Conservation (phyloP, 75 land plant species). For the Picea glauca region DNA sequence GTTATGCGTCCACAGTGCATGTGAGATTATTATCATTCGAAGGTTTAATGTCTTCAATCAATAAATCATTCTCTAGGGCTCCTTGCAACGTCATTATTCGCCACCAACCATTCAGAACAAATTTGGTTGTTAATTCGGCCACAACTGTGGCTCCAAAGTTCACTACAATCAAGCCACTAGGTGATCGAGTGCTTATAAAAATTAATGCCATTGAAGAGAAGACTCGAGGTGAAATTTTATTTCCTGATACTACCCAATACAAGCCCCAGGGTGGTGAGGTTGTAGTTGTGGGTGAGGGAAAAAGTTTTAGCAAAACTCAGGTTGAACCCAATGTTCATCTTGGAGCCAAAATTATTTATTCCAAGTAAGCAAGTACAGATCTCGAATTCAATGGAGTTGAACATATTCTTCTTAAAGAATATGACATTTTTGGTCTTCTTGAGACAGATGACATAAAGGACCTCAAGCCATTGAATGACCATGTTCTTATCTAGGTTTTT, state of each 20-base stretch:
- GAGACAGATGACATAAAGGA: constrained; percentile 43
- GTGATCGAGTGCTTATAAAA: constrained; percentile 71
- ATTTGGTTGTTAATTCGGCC: background rate
- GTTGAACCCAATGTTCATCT: constrained; percentile 40
- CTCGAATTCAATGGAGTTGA: constrained; percentile 40
- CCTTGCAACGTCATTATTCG: background rate
- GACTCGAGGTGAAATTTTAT: constrained; percentile 47
- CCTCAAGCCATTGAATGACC: constrained; percentile 40
- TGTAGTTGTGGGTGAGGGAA: constrained; percentile 28
- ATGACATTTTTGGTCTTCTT: constrained; percentile 46
- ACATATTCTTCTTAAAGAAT: constrained; percentile 43
- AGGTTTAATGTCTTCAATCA: background rate
- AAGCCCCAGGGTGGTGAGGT: no score
- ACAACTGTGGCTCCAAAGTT: constrained; percentile 27
- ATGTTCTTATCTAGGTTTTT: constrained; percentile 29
- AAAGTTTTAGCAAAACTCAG: constrained; percentile 58
- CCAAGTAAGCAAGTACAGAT: constrained; percentile 54
- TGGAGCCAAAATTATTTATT: constrained; percentile 47
- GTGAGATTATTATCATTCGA: background rate
- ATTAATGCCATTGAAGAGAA: constrained; percentile 67
- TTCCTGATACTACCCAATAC: no score
- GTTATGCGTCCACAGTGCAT: background rate
- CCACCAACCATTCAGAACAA: constrained; percentile 1
- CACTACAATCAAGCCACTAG: constrained; percentile 72
- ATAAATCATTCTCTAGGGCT: no score